A percentile compares a stretch with the other conserved stretches of the same genome.
Conservation (phyloP, 2,329 filamentous ascomycete species). For the Akanthomyces muscarius region DNA sequence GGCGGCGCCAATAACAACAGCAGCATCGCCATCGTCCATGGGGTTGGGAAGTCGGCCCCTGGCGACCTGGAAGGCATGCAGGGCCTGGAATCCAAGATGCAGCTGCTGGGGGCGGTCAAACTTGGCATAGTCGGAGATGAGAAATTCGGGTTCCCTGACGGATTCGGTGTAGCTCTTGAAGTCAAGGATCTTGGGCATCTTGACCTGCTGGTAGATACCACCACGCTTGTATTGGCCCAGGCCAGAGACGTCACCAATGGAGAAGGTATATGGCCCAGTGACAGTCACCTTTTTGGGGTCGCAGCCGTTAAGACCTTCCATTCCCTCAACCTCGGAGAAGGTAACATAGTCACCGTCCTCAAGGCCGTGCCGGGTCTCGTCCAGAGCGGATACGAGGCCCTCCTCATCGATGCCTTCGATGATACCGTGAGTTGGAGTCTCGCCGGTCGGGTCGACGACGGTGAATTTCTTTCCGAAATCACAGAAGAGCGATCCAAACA, state of each 20-base stretch:
- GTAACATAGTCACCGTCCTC: slow-evolving; percentile 97
- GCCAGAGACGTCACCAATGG: slow-evolving; percentile 86
- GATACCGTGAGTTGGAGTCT: slow-evolving; percentile 82
- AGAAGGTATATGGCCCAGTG: slow-evolving; percentile 96
- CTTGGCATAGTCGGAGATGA: slow-evolving; percentile 95
- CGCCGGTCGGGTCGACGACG: slow-evolving; percentile 83
- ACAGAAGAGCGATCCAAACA: slow-evolving; percentile 95
- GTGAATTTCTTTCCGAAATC: slow-evolving; percentile 96
- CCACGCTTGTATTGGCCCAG: slow-evolving; percentile 84
- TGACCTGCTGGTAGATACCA: slow-evolving; percentile 91
- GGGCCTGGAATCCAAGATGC: slow-evolving; percentile 86
- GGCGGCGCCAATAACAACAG: slow-evolving; percentile 70
- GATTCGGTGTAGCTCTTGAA: slow-evolving; percentile 79
- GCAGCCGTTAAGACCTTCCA: slow-evolving; percentile 80
- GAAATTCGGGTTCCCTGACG: slow-evolving; percentile 79
- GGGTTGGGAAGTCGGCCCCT: slow-evolving; percentile 75
- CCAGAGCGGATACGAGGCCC: slow-evolving; percentile 84
- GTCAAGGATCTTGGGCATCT: slow-evolving; percentile 92
- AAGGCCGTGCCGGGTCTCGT: slow-evolving; percentile 90
- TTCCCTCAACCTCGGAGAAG: slow-evolving; percentile 87
- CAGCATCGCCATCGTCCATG: slow-evolving; percentile 79
- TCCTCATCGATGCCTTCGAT: slow-evolving; percentile 86
- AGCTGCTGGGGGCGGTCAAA: slow-evolving; percentile 92
- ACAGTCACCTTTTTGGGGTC: slow-evolving; percentile 88
- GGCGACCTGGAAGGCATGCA: slow-evolving; percentile 77